These are phyloP conservation scores for Ustilago tritici DNA, from an alignment of 1,284 basidiomycete species.

Conservation along the genomic window DNA sequence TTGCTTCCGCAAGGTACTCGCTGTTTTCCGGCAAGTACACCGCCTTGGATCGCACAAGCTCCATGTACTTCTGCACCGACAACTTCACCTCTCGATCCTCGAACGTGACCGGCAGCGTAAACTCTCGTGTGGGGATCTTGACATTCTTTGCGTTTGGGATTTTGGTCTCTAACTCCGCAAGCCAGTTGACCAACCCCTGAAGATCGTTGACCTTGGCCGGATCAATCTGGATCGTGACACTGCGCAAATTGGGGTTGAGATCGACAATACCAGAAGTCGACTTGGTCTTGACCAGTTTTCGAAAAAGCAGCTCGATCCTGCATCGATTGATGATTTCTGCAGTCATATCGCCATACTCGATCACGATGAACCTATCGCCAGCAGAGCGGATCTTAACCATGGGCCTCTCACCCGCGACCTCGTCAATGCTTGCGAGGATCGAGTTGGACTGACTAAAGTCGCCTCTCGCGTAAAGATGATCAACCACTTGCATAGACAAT, in stretches of 20 bases:
- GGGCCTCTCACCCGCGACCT: conserved; percentile 16
- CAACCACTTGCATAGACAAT: conserved; percentile 10
- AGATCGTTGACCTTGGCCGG: conserved; percentile 71
- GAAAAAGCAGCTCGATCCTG: conserved; percentile 72
- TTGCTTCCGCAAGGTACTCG: conserved; percentile 77
- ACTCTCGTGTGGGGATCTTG: conserved; percentile 46
- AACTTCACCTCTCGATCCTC: conserved; percentile 76
- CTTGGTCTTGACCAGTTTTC: conserved; percentile 63
- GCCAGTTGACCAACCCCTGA: conserved; percentile 70
- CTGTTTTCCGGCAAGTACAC: conserved; percentile 79
- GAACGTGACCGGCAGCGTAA: conserved; percentile 75
- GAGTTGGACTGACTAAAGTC: conserved; percentile 14
- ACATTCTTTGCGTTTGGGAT: conserved; percentile 72
- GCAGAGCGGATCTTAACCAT: conserved; percentile 33
- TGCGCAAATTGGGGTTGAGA: conserved; percentile 30
- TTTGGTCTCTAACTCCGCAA: conserved; percentile 70
- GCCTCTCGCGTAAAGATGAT: conserved; percentile 7
- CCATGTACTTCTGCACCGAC: conserved; percentile 76
- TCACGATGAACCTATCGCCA: conserved; percentile 29
- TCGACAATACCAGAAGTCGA: conserved; percentile 69
- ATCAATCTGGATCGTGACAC: conserved; percentile 74
- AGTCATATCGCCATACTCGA: conserved; percentile 41
- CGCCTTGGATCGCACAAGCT: conserved; percentile 74
- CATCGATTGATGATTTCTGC: conserved; percentile 70
- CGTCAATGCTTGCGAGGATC: conserved; percentile 16